phyloP scores from a whole-genome alignment of 2,329 filamentous ascomycete genomes.

The Didymella exigua region DNA sequence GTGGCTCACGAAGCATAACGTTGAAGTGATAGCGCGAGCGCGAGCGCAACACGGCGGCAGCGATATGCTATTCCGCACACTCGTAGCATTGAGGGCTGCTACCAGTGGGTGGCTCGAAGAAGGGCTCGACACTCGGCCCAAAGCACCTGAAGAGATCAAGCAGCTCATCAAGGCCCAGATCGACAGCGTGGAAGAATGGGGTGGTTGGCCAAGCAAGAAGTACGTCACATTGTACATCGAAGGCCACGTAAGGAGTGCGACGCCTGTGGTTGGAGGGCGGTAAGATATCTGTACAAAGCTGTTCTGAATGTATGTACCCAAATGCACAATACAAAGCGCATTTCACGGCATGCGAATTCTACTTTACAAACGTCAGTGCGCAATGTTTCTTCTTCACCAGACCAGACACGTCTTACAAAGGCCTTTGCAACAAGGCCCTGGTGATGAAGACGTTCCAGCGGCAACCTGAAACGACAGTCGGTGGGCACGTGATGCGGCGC shows the following conservation, averaged over 20 bases:
- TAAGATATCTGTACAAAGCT: slow-evolving; percentile 2
- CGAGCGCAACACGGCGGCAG: slow-evolving; percentile 33
- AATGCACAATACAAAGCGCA: slow-evolving; percentile 3
- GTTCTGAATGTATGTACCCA: not conserved
- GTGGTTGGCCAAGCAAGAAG: slow-evolving; percentile 52
- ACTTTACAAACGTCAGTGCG: not conserved
- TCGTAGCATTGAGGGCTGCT: slow-evolving; percentile 51
- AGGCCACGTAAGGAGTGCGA: slow-evolving; percentile 21
- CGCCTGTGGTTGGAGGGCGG: slow-evolving; percentile 21
- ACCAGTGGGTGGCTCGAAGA: slow-evolving; percentile 43
- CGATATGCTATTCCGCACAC: slow-evolving; percentile 37
- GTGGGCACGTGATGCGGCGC: slow-evolving; percentile 6
- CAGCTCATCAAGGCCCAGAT: slow-evolving; percentile 41
- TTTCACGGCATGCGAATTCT: not conserved
- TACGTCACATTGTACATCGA: slow-evolving; percentile 48
- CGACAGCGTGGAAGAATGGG: slow-evolving; percentile 49
- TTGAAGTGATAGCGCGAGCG: slow-evolving; percentile 35
- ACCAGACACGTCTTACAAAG: slow-evolving; percentile 7
- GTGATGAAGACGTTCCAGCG: slow-evolving; percentile 8
- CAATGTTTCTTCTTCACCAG: slow-evolving; percentile 3
- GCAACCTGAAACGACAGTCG: slow-evolving; percentile 9
- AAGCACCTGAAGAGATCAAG: slow-evolving; percentile 39
- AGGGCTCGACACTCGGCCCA: not conserved
- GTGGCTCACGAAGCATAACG: slow-evolving; percentile 58
- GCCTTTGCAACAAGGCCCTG: slow-evolving; percentile 8